Evolutionary conservation across 2,329 filamentous ascomycete genomes (phyloP).

Genomic region (Paracamarosporium sp.): DNA sequence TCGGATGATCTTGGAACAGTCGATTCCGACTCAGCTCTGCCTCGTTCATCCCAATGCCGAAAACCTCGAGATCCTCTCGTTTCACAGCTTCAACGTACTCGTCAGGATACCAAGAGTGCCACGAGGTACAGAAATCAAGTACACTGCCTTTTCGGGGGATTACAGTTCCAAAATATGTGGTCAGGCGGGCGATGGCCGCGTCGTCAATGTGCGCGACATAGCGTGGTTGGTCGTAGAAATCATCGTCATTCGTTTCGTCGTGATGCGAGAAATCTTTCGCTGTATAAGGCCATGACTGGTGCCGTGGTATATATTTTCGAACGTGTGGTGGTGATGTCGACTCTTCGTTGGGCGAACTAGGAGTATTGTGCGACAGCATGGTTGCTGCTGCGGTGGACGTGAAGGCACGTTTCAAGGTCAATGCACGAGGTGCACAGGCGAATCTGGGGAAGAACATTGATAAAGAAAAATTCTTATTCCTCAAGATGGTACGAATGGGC

Average conservation of each 20-base stretch:
- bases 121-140: conserved; percentile 59
- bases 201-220: conserved; percentile 64
- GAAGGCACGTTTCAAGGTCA: not conserved
- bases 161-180: conserved; percentile 53
- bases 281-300: conserved; percentile 1
- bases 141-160: conserved; percentile 52
- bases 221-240: conserved; percentile 49
- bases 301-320: not conserved
- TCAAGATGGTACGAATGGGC: not conserved
- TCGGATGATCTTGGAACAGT: conserved; percentile 27
- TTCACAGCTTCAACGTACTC: conserved; percentile 37
- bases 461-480: not conserved
- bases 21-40: conserved; percentile 54
- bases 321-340: not conserved
- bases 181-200: conserved; percentile 53
- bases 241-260: conserved; percentile 44
- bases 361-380: not conserved
- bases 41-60: conserved; percentile 58
- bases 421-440: not conserved
- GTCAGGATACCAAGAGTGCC: conserved; percentile 56
- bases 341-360: not conserved
- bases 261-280: conserved; percentile 47
- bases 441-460: conserved; percentile 2
- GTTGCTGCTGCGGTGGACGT: not conserved
- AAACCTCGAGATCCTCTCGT: conserved; percentile 47